phyloP scores from a whole-genome alignment of 129 eudicot genomes.

The Artemisia argyi region DNA sequence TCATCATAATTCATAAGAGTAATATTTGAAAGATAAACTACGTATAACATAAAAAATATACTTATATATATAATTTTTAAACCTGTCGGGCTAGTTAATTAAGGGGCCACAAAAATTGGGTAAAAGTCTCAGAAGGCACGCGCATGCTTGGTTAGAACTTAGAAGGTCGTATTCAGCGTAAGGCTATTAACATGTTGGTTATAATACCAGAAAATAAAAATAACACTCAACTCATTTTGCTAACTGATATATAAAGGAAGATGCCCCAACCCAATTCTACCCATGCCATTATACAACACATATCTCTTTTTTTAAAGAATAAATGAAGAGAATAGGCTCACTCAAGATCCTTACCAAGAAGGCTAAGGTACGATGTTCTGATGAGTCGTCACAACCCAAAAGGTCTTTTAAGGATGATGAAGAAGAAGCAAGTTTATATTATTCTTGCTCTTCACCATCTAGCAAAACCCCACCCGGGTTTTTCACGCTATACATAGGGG shows the following conservation, averaged over 20 bases:
- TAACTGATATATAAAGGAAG: slow-evolving; percentile 11
- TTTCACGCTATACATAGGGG: slow-evolving; percentile 72
- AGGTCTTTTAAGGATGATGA: slow-evolving; percentile 27
- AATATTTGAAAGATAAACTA: too few relatives aligned
- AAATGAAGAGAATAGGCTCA: slow-evolving; percentile 63
- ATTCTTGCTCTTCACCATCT: slow-evolving; percentile 26
- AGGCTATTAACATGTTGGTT: too few relatives aligned
- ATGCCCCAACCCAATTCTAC: slow-evolving; percentile 18
- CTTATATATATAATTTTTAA: too few relatives aligned
- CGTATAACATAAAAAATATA: too few relatives aligned
- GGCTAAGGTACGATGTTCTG: slow-evolving; percentile 36
- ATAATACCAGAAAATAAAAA: background rate
- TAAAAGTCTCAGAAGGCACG: too few relatives aligned
- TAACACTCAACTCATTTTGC: too few relatives aligned
- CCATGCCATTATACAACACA: slow-evolving; percentile 19
- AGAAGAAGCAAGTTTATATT: slow-evolving; percentile 8
- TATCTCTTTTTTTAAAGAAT: slow-evolving; percentile 6
- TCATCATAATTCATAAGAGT: too few relatives aligned
- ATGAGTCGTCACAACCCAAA: slow-evolving; percentile 28
- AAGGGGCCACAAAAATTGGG: too few relatives aligned
- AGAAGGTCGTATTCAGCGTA: too few relatives aligned
- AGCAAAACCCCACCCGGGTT: slow-evolving; percentile 56
- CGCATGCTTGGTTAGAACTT: too few relatives aligned
- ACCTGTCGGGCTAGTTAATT: too few relatives aligned
- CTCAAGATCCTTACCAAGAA: slow-evolving; percentile 71